These are phyloP conservation scores for Allium cepa DNA, from an alignment of 106 monocot species.

Conservation along the genomic window DNA sequence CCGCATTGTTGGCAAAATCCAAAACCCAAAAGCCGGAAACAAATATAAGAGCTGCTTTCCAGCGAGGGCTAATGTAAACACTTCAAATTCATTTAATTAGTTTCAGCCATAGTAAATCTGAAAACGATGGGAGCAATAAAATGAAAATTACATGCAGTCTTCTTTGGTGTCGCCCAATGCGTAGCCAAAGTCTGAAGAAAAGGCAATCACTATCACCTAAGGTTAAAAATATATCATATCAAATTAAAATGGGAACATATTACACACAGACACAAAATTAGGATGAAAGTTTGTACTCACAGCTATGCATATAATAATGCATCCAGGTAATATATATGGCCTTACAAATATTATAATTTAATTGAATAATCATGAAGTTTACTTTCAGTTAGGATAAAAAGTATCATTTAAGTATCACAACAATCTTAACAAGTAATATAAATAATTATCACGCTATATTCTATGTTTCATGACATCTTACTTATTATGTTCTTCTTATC, in stretches of 20 bases:
- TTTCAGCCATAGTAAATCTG: too few species aligned
- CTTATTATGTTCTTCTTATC: too few species aligned
- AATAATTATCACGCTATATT: too few species aligned
- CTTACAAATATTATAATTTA: slow-evolving; percentile 1
- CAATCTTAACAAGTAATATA: too few species aligned
- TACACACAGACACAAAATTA: neutral
- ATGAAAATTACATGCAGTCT: slow-evolving; percentile 18
- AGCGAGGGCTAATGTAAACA: slow-evolving; percentile 43
- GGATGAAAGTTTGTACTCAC: slow-evolving; percentile 26
- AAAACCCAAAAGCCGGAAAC: slow-evolving; percentile 66
- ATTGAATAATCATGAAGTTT: too few species aligned
- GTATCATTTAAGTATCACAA: too few species aligned
- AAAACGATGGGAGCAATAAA: too few species aligned
- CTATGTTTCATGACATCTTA: too few species aligned
- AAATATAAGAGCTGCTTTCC: slow-evolving; percentile 54
- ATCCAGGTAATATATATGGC: slow-evolving; percentile 57
- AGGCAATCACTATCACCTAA: slow-evolving; percentile 51
- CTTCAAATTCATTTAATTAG: slow-evolving; percentile 12
- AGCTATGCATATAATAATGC: slow-evolving; percentile 38
- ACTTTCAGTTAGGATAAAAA: too few species aligned
- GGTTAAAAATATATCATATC: neutral
- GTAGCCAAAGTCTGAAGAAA: slow-evolving; percentile 60
- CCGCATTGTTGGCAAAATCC: slow-evolving; percentile 72
- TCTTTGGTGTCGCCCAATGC: slow-evolving; percentile 53
- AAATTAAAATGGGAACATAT: neutral